Base-by-base conservation (phyloP, 495 filamentous ascomycete genomes). In the Baudoinia panamericana region DNA sequence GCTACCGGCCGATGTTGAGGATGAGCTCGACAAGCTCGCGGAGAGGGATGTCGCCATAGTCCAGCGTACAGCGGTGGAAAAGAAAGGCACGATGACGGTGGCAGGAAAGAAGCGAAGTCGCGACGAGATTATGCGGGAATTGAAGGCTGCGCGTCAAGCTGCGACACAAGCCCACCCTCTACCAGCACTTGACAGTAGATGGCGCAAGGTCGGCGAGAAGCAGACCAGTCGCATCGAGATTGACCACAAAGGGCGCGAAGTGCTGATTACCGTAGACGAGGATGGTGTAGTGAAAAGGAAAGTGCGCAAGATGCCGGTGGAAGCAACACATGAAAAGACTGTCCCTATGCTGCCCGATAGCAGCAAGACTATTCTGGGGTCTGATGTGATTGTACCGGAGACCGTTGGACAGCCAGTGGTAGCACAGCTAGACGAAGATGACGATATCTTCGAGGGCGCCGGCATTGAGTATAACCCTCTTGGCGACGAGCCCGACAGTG, bases 211-310 rank as follows among this genome's bases (percentile, higher is more conserved):
- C 42, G 78, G 79, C 0, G 69, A 68, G 22, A 70, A 74, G 51
- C 74, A 78, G 52, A 72, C 72, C 27, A 73, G 78, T 0, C 75
- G 80, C 54, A 74, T 92, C 45, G 84, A 93, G 61, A 65, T 65
- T 35, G 82, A 92, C 51, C 68, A 72, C 39, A 73, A 75, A 41
- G 79, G 86, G 4, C 65, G 84, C 34, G 84, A 95, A 55, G 74
- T 95, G 3, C 66, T 95, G 39, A 78, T 93, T 43, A 81, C 85
- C 12, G 73, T 83, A 6, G 86, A 93, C 55, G 80, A 82, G 30
- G 71, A 94, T 45, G 92, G 90, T 7, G 80, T 85, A 31, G 80
- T 82, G 44, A 90, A 92, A 58, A 71, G 83, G 45, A 96, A 93
- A 60, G 71, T 88, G 13, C 66, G 71, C 51, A 79, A 69, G 56